Evolutionary conservation across 2,329 filamentous ascomycete genomes (phyloP).

Genomic region (Pseudocercospora pini-densiflorae): DNA sequence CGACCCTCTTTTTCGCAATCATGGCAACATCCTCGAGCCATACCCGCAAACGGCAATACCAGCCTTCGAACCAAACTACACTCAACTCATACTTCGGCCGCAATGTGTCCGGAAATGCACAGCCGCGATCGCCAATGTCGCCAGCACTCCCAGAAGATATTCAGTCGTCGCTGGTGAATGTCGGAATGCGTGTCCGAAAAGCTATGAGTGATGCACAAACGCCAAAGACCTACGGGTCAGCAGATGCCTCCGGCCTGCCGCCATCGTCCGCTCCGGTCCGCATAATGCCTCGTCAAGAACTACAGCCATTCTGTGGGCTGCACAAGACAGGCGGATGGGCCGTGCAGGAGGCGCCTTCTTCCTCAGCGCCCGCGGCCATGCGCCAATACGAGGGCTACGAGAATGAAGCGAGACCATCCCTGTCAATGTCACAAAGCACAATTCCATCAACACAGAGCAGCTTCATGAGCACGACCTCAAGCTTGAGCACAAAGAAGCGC

Average conservation of each 20-base stretch:
- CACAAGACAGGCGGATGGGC: conserved; percentile 73
- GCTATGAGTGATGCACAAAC: conserved; percentile 93
- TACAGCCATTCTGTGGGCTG: conserved; percentile 81
- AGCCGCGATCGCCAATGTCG: conserved; percentile 34
- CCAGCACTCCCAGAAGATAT: conserved; percentile 66
- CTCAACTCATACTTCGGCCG: conserved; percentile 51
- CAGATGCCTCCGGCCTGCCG: conserved; percentile 34
- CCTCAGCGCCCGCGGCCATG: conserved; percentile 33
- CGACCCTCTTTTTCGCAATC: not conserved
- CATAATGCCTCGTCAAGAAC: conserved; percentile 55
- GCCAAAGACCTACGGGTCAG: conserved; percentile 46
- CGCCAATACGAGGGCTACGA: conserved; percentile 3
- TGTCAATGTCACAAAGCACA: conserved; percentile 42
- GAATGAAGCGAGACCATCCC: conserved; percentile 23
- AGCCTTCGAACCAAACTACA: conserved; percentile 42
- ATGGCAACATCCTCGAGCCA: conserved; percentile 28
- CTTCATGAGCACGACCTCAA: conserved; percentile 30
- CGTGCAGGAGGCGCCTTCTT: conserved; percentile 53
- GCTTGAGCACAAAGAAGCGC: conserved; percentile 33
- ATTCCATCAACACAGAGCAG: conserved; percentile 47
- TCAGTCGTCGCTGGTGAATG: conserved; percentile 82
- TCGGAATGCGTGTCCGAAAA: conserved; percentile 95
- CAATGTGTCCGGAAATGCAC: conserved; percentile 17
- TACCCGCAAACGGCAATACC: conserved; percentile 49
- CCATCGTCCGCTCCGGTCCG: conserved; percentile 37